phyloP scores from a whole-genome alignment of 169 alveolate species.

The Plasmodium reichenowi region DNA sequence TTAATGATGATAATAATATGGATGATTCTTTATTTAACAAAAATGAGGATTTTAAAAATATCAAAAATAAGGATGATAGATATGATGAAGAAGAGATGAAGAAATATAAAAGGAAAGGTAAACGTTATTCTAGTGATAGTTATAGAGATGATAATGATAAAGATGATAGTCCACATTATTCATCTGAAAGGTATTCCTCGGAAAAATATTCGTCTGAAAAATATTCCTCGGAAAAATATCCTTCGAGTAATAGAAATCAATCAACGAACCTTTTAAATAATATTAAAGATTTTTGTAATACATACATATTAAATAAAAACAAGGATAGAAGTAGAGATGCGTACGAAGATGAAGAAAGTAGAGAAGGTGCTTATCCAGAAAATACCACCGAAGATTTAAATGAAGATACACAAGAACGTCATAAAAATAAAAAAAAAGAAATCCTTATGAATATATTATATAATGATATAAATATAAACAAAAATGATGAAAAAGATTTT shows the following conservation, averaged over 20 bases:
- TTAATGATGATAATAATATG: slow-evolving; percentile 10
- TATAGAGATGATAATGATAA: neutral
- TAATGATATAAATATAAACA: slow-evolving; percentile 15
- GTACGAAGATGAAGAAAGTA: neutral
- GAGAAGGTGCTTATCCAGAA: too few species aligned
- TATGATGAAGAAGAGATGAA: neutral
- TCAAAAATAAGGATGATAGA: neutral
- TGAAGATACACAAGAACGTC: neutral
- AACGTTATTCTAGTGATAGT: neutral
- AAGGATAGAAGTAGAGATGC: neutral
- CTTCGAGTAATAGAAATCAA: neutral
- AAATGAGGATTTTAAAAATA: neutral
- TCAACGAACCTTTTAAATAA: neutral
- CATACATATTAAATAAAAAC: neutral
- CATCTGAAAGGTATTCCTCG: too few species aligned
- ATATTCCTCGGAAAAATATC: too few species aligned
- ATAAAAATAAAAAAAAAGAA: slow-evolving; percentile 36
- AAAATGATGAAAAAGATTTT: neutral
- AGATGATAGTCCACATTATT: neutral
- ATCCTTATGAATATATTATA: slow-evolving; percentile 36
- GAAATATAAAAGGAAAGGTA: neutral
- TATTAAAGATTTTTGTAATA: slow-evolving; percentile 22
- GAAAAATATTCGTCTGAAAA: too few species aligned
- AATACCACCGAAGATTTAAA: neutral
- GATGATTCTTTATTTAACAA: slow-evolving; percentile 1